Conservation (phyloP, 1,284 basidiomycete genomes). For the Ceratobasidium sp. region DNA sequence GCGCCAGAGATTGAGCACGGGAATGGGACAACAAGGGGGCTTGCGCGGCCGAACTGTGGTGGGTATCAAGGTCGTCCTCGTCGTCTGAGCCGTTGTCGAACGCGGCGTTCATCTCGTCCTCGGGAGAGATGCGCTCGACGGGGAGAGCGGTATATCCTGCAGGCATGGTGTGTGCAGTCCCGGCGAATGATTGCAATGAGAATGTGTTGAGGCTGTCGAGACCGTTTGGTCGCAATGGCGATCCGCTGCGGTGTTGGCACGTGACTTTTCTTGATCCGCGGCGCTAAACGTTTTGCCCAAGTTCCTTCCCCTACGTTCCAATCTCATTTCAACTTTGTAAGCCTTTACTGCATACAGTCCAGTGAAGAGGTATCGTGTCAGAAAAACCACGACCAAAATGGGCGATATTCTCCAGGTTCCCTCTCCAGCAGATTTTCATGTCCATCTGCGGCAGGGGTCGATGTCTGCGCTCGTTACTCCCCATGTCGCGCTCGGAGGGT, state of each 20-base stretch:
- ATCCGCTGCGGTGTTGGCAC: slow-evolving; percentile 24
- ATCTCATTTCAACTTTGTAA: slow-evolving; percentile 9
- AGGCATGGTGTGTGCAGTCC: slow-evolving; percentile 35
- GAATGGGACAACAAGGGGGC: slow-evolving; percentile 40
- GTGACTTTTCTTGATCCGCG: slow-evolving; percentile 39
- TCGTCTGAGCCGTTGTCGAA: slow-evolving; percentile 48
- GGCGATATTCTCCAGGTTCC: slow-evolving; percentile 61
- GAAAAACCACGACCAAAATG: neutral
- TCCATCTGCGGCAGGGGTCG: slow-evolving; percentile 90
- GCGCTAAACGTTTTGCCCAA: slow-evolving; percentile 34
- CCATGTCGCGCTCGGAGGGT: slow-evolving; percentile 89
- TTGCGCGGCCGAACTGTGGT: slow-evolving; percentile 42
- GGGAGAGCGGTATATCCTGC: slow-evolving; percentile 43
- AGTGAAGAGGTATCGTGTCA: neutral
- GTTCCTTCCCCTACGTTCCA: slow-evolving; percentile 1
- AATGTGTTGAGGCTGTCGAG: neutral
- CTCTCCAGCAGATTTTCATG: slow-evolving; percentile 93
- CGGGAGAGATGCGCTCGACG: slow-evolving; percentile 41
- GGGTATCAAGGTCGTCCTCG: slow-evolving; percentile 45
- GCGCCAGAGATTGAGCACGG: slow-evolving; percentile 16
- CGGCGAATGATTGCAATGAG: slow-evolving; percentile 9
- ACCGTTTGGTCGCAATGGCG: slow-evolving; percentile 17
- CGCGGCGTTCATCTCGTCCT: slow-evolving; percentile 50
- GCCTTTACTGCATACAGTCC: neutral
- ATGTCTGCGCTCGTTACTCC: slow-evolving; percentile 86